Percentiles rank a stretch among this genome's conserved stretches.
Conservation (phyloP, 2,329 filamentous ascomycete genomes). For the Simplicillium sp. region DNA sequence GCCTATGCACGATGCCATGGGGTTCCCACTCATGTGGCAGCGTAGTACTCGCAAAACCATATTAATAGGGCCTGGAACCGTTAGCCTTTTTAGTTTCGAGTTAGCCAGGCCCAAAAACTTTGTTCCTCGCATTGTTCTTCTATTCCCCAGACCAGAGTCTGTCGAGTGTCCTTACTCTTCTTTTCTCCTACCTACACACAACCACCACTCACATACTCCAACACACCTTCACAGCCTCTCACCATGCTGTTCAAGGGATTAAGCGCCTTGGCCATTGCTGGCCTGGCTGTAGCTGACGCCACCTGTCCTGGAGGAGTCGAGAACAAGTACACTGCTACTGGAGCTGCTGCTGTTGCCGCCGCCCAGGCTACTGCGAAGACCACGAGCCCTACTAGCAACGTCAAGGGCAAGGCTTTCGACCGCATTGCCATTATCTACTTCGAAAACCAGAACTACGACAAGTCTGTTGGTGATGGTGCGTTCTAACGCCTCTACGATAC, state of each 20-base stretch:
- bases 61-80: no score
- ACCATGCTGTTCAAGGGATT: constrained; percentile 2
- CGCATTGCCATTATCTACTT: constrained; percentile 66
- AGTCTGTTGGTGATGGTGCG: constrained; percentile 53
- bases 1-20: no score
- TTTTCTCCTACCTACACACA: background rate
- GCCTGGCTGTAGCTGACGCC: constrained; percentile 13
- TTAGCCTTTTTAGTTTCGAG: no score
- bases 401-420: constrained; percentile 64
- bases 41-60: no score
- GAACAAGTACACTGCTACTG: constrained; percentile 41
- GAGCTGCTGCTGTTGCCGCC: constrained; percentile 37
- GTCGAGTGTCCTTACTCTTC: background rate
- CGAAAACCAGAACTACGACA: constrained; percentile 64
- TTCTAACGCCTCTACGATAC: constrained; percentile 4
- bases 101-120: no score
- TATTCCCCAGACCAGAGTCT: background rate
- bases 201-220: background rate
- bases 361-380: constrained; percentile 53
- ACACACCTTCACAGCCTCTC: constrained; percentile 1
- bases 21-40: no score
- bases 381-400: constrained; percentile 48
- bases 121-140: background rate
- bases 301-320: constrained; percentile 19
- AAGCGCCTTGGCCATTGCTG: constrained; percentile 15